Evolutionary conservation across 371 early-diverging fungal genomes (phyloP), one percentile per base, ranked within the genome.

Genomic region (Sanchytrium tribonematis): DNA sequence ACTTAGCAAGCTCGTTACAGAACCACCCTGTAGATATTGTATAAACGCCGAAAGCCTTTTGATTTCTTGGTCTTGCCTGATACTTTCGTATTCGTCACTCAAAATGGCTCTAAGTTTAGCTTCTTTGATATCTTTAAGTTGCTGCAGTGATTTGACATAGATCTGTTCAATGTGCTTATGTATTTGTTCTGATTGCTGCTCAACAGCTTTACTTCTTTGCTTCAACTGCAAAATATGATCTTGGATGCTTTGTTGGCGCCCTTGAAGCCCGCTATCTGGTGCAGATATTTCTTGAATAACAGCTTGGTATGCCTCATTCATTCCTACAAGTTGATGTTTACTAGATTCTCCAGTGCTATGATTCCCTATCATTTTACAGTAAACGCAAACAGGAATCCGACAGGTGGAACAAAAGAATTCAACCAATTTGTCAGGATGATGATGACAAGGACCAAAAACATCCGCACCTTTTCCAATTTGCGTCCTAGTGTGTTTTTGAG

Each of bases 361-460:
- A 72, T 79, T 77, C 2, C 83, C 82, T 1, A 81, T 77, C 79
- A 83, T 81, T 68, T 80, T 82, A 73, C 83, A 83, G 68, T 71
- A 75, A 17, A 83, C 80, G 74, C 83, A 83, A 1, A 83, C 83
- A 28, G 81, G 81, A 27, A 80, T 73, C 68, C 80, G 81, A 74
- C 83, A 83, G 66, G 78, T 79, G 1, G 81, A 77, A 75, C 83
- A 83, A 69, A 80, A 83, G 73, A 79, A 83, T 73, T 83, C 80
- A 30, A 81, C 75, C 30, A 70, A 65, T 70, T 80, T 78, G 31
- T 80, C 81, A 1, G 80, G 74, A 69, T 83, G 83, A 69, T 77
- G 78, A 17, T 79, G 78, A 70, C 83, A 83, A 71, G 72, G 68
- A 1, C 81, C 83, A 71, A 81, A 79, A 1, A 79, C 75, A 71